phyloP scores from a whole-genome alignment of 2,329 filamentous ascomycete genomes.

The Diplocarpon mali region DNA sequence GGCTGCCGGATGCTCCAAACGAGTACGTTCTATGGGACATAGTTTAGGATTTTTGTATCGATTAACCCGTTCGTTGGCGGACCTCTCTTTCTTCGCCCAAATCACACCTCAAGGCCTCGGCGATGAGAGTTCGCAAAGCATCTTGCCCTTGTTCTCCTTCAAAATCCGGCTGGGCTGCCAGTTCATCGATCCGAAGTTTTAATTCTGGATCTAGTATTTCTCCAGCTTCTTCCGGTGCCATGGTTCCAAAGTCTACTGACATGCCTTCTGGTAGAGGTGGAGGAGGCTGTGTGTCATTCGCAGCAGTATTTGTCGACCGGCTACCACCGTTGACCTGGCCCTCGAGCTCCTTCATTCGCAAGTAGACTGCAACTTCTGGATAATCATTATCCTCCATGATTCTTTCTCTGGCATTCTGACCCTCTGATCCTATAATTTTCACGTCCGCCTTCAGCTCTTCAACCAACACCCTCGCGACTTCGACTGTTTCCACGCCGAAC shows the following conservation, averaged over 20 bases:
- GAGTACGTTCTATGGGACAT: constrained; percentile 54
- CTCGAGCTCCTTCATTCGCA: constrained; percentile 34
- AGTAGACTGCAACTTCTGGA: constrained; percentile 62
- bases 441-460: constrained; percentile 70
- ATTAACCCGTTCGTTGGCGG: constrained; percentile 48
- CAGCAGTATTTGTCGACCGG: constrained; percentile 15
- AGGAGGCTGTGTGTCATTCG: constrained; percentile 27
- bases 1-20: constrained; percentile 36
- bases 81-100: constrained; percentile 55
- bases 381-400: constrained; percentile 71
- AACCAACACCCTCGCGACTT: constrained; percentile 67
- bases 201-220: constrained; percentile 74
- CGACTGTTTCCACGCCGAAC: constrained; percentile 76
- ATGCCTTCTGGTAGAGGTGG: constrained; percentile 66
- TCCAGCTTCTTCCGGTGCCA: constrained; percentile 50
- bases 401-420: constrained; percentile 69
- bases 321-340: constrained; percentile 23
- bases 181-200: constrained; percentile 73
- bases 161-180: constrained; percentile 77
- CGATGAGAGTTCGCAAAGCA: constrained; percentile 66
- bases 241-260: constrained; percentile 64
- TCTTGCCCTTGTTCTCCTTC: constrained; percentile 69
- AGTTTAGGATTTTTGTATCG: constrained; percentile 10
- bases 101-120: constrained; percentile 65
- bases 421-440: constrained; percentile 56